Base-by-base conservation (phyloP, 768 basidiomycete genomes). In the Suillus sp. region DNA sequence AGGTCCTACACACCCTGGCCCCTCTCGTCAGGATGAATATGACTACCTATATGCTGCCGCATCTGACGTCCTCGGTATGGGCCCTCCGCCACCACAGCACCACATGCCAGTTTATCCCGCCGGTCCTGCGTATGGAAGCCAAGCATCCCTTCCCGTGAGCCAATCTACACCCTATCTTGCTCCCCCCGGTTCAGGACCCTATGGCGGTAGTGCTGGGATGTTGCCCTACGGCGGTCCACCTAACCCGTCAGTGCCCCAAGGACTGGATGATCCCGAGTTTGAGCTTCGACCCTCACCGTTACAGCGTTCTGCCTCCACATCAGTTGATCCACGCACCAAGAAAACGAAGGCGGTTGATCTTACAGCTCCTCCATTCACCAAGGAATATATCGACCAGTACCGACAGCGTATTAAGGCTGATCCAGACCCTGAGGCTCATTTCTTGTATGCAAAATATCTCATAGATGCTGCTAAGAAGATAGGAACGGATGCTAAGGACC, bases 401-500 rank as follows among this genome's bases (percentile, higher is more conserved):
- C 92, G 97, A 22, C 90, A 92, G 62, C 89, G 97, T 59, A 97
- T 99, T 79, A 99, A 99, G 77, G 90, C 87, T 34, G 97, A 99
- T 76, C 96, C 96, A 2, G 97, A 99, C 74, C 96, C 96, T 1
- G 97, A 99, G 75, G 93, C 96, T 30, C 97, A 99, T 74, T 99
- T 98, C 75, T 80, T 91, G 30, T 99, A 97, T 72, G 93, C 96
- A n/a, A 98, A 96, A 78, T 99, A 99, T 75, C 88, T 99, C 64
- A 95, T 99, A 73, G 97, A 99, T 70, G 97, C 97, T 35, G 97
- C 97, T 16, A 95, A 93, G 79, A 90, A 95, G 75, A 89, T 98
- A 66, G 87, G 93, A 20, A 78, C 82, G 11, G 81, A 85, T 34
- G 84, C 87, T 8, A 88, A 83, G 67, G 92, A 95, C 67, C 89